Percentiles rank a stretch among this genome's conserved stretches.
phyloP scores from a whole-genome alignment of 2,329 filamentous ascomycete species.

The Sporothrix schenckii region DNA sequence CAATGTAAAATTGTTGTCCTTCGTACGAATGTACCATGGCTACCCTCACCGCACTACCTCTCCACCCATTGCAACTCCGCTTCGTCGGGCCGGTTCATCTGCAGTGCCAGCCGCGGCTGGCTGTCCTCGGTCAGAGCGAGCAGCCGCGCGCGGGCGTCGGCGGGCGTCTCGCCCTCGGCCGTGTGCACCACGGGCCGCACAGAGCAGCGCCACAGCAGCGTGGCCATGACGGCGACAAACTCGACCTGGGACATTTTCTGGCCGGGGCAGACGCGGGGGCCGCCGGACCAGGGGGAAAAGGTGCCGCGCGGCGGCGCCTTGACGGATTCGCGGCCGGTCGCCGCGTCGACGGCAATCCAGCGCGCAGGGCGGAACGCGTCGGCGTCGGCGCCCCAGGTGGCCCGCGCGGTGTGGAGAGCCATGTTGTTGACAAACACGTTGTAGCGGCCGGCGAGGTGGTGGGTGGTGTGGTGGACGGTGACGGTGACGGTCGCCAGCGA shows the following conservation, averaged over 20 bases:
- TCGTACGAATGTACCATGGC: no score
- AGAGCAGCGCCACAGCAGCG: slow-evolving; percentile 43
- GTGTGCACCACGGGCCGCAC: slow-evolving; percentile 36
- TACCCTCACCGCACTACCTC: background rate
- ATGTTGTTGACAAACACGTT: slow-evolving; percentile 45
- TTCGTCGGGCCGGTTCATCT: slow-evolving; percentile 40
- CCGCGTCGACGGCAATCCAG: slow-evolving; percentile 44
- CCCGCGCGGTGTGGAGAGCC: slow-evolving; percentile 39
- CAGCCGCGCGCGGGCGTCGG: slow-evolving; percentile 37
- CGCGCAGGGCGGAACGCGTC: slow-evolving; percentile 46
- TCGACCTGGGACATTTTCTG: slow-evolving; percentile 61
- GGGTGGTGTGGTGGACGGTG: slow-evolving; percentile 39
- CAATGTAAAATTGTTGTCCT: no score
- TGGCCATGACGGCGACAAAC: slow-evolving; percentile 52
- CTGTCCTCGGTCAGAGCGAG: slow-evolving; percentile 39
- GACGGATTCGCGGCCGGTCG: slow-evolving; percentile 25
- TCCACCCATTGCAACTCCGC: slow-evolving; percentile 33
- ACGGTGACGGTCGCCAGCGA: slow-evolving; percentile 39
- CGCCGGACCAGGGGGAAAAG: slow-evolving; percentile 54
- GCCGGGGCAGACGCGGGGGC: slow-evolving; percentile 56
- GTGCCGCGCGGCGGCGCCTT: slow-evolving; percentile 44
- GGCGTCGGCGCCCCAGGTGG: slow-evolving; percentile 43
- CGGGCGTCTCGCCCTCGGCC: slow-evolving; percentile 36
- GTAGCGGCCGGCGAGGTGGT: slow-evolving; percentile 43
- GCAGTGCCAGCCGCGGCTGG: slow-evolving; percentile 40